These are phyloP conservation scores for Cutaneotrichosporon sp. DNA, from an alignment of 1,284 basidiomycete genomes.

Conservation along the genomic window DNA sequence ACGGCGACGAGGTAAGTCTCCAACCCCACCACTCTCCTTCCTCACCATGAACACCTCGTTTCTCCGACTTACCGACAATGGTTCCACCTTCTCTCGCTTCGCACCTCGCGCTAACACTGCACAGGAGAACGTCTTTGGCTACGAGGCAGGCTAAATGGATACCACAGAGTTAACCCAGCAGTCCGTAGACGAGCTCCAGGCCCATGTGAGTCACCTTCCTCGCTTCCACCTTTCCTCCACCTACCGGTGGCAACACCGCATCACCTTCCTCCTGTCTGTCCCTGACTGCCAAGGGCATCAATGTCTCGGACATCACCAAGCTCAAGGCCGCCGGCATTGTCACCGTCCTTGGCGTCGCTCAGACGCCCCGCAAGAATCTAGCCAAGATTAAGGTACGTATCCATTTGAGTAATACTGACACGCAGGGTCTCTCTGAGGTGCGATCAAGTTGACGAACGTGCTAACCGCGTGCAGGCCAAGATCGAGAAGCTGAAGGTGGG, in stretches of 20 bases:
- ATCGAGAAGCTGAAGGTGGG: constrained; percentile 89
- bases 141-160: constrained; percentile 17
- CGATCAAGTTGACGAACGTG: not conserved
- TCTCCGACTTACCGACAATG: not conserved
- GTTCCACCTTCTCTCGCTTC: not conserved
- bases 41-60: not conserved
- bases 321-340: constrained; percentile 66
- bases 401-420: constrained; percentile 13
- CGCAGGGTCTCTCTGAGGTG: constrained; percentile 48
- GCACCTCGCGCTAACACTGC: not conserved
- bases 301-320: constrained; percentile 88
- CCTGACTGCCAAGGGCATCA: constrained; percentile 69
- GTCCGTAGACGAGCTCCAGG: constrained; percentile 81
- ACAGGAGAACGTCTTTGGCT: constrained; percentile 25
- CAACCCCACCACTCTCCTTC: not conserved
- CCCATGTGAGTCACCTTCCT: constrained; percentile 62
- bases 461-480: constrained; percentile 61
- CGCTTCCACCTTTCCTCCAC: not conserved
- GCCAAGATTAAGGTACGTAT: constrained; percentile 78
- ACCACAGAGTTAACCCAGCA: constrained; percentile 48
- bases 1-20: constrained; percentile 34
- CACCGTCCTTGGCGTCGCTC: constrained; percentile 56
- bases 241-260: not conserved
- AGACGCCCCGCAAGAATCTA: constrained; percentile 78
- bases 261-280: not conserved